phyloP scores from a whole-genome alignment of 768 basidiomycete genomes.

The Amanita subjunquillea region DNA sequence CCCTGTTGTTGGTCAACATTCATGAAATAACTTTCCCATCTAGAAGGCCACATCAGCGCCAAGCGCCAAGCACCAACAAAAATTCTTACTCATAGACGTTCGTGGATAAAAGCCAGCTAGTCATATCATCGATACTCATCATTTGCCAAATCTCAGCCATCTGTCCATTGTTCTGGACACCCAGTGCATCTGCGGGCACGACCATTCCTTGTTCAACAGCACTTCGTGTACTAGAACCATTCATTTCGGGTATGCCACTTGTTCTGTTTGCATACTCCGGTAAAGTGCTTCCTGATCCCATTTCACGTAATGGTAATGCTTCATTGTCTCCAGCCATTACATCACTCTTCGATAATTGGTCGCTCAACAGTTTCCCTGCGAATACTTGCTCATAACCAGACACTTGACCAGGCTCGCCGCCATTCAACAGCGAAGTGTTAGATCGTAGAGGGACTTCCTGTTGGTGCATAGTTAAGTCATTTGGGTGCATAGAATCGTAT shows the following conservation, averaged over 20 bases:
- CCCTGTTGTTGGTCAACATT: no score
- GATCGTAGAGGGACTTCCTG: background rate
- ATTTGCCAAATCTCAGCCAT: constrained; percentile 15
- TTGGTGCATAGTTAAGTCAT: background rate
- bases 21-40: constrained; percentile 30
- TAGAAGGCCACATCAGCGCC: constrained; percentile 16
- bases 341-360: background rate
- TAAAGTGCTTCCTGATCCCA: no score
- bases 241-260: no score
- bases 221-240: no score
- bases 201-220: no score
- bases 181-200: background rate
- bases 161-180: constrained; percentile 8
- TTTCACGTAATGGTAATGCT: no score
- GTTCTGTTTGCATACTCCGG: no score
- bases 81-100: constrained; percentile 23
- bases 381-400: constrained; percentile 36
- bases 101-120: constrained; percentile 50
- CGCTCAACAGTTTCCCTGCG: constrained; percentile 13
- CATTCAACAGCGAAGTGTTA: constrained; percentile 40
- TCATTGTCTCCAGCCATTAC: background rate
- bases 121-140: constrained; percentile 40
- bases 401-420: constrained; percentile 45
- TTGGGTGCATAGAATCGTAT: background rate
- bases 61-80: constrained; percentile 9